phyloP scores from a whole-genome alignment of 768 basidiomycete species.

The Kwoniella dejecticola region DNA sequence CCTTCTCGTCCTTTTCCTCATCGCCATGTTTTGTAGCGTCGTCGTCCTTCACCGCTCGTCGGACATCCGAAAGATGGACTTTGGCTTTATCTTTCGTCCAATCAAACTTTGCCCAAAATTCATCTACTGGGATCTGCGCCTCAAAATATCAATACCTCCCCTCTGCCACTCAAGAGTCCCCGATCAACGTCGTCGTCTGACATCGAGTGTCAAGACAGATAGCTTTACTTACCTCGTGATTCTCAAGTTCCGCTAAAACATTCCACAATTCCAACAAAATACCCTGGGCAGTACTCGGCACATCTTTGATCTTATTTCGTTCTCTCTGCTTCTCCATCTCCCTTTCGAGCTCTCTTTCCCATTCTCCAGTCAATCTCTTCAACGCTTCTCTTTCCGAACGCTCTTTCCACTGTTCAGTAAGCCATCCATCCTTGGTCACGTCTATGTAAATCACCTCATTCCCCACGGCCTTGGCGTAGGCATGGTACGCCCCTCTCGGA shows the following conservation, averaged over 20 bases:
- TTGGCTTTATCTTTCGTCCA: slow-evolving; percentile 40
- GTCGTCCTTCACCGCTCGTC: not conserved
- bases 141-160: no score
- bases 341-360: slow-evolving; percentile 22
- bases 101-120: slow-evolving; percentile 46
- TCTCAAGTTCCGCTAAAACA: slow-evolving; percentile 31
- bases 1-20: slow-evolving; percentile 1
- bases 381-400: slow-evolving; percentile 41
- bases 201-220: not conserved
- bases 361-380: slow-evolving; percentile 34
- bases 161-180: no score
- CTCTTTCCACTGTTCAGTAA: slow-evolving; percentile 45
- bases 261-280: slow-evolving; percentile 47
- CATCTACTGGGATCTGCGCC: slow-evolving; percentile 30
- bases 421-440: slow-evolving; percentile 50
- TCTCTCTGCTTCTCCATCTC: slow-evolving; percentile 29
- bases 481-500: slow-evolving; percentile 46
- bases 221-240: slow-evolving; percentile 38
- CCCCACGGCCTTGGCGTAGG: slow-evolving; percentile 37
- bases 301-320: slow-evolving; percentile 10
- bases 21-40: not conserved
- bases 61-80: slow-evolving; percentile 15
- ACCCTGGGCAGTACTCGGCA: slow-evolving; percentile 31
- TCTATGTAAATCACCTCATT: slow-evolving; percentile 41
- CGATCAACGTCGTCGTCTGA: no score